Evolutionary conservation across 495 filamentous ascomycete species (phyloP), one percentile per base, ranked within the genome.

Genomic region (Daldinia loculata): DNA sequence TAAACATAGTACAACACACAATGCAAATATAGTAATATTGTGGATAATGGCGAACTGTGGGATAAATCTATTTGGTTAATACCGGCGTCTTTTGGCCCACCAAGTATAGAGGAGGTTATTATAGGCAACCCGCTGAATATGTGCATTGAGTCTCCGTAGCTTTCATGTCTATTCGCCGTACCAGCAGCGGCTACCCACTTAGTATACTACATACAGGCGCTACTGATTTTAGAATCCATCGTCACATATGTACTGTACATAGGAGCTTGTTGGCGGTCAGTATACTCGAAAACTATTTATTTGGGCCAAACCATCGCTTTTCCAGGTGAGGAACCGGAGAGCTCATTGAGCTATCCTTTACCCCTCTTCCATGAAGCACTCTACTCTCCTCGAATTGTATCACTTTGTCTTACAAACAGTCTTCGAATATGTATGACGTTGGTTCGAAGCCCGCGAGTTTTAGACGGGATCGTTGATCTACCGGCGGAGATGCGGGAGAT

Each of bases 401-500:
- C 19, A 58, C 39, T 17, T 14, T 48, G 52, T 26, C 29, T 27
- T 63, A 30, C 55, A 11, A 15, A 61, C 26, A 14, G 24, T 39
- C 27, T 29, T 30, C 27, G 9, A 50, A 50, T 50, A 36, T 11
- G 34, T 41, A 73, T 62, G 61, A 66, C 61, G 57, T 61, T 57
- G 43, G 14, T 48, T 51, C 45, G 57, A 52, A 32, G 50, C 45
- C 39, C 27, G 57, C 29, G n/a, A 8, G 43, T 61, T 66, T 58
- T 27, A 64, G 50, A 57, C 22, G 22, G 41, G 70, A 61, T 60
- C 56, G 27, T 55, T 56, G 64, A 72, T 69, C 59, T 72, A 64
- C 56, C 64, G 39, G 55, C 48, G 53, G 52, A 52, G 59, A 57
- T 66, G 14, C 57, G 56, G 17, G 32, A 66, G 57, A 65, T 61